Percentiles rank a stretch among this genome's conserved stretches.
Evolutionary conservation across 169 alveolate species (phyloP).

Genomic region (Cryptosporidium andersoni): DNA sequence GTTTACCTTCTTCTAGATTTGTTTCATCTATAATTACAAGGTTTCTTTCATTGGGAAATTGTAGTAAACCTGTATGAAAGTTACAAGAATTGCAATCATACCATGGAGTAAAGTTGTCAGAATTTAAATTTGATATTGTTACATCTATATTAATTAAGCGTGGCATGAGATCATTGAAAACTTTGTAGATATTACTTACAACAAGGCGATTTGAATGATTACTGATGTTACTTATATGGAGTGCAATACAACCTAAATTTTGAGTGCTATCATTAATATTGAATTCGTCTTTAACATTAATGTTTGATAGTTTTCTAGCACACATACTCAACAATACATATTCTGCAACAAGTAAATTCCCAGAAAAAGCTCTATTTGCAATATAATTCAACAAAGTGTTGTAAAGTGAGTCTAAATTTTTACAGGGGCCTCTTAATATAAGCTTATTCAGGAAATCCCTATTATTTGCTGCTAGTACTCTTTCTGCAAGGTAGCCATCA

Average conservation of each 20-base stretch:
- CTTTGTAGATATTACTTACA: background rate
- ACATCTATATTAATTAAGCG: conserved; percentile 11
- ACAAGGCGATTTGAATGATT: background rate
- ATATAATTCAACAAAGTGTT: conserved; percentile 2
- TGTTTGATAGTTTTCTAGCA: conserved; percentile 1
- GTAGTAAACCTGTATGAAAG: conserved; percentile 51
- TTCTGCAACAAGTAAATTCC: conserved; percentile 25
- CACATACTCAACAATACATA: conserved; percentile 40
- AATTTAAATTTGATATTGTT: conserved; percentile 1
- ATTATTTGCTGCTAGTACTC: background rate
- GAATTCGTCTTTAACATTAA: background rate
- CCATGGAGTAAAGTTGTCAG: conserved; percentile 10
- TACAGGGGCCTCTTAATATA: background rate
- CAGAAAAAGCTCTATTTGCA: conserved; percentile 17
- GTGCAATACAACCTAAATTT: background rate
- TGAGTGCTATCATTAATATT: background rate
- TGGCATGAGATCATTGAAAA: background rate
- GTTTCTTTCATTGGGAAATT: conserved; percentile 36
- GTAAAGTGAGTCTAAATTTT: conserved; percentile 2
- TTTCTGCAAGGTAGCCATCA: conserved; percentile 26
- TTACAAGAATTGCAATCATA: conserved; percentile 11
- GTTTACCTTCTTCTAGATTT: conserved; percentile 21
- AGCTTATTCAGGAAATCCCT: conserved; percentile 5
- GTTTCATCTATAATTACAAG: conserved; percentile 37
- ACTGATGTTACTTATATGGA: conserved; percentile 11